Conservation (phyloP, 371 early-diverging fungal species). For the Mucor indicus region DNA sequence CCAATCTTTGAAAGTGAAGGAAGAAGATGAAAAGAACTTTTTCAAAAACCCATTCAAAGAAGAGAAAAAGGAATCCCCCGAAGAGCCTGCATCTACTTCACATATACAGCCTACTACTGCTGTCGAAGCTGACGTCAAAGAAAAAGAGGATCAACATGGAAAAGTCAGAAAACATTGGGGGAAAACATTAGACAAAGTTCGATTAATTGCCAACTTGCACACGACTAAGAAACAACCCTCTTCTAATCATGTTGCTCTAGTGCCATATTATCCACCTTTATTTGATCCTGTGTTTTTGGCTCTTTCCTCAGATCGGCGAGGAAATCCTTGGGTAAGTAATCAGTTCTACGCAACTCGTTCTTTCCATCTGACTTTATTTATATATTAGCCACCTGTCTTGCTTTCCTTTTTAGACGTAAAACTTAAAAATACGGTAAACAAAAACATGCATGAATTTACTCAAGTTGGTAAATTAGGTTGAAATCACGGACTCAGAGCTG, state of each 20-base stretch:
- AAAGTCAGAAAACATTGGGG: constrained; percentile 36
- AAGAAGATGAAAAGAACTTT: constrained; percentile 1
- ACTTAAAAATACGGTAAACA: no score
- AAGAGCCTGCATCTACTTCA: background rate
- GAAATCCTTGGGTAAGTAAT: constrained; percentile 32
- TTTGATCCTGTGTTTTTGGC: constrained; percentile 45
- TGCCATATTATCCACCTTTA: constrained; percentile 38
- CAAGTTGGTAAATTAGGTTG: constrained; percentile 33
- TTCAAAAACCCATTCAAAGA: constrained; percentile 6
- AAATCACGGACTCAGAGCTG: constrained; percentile 54
- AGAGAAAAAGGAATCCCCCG: background rate
- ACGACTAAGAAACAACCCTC: background rate
- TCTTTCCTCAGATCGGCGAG: constrained; percentile 31
- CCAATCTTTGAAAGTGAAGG: background rate
- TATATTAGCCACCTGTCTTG: constrained; percentile 43
- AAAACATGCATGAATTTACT: no score
- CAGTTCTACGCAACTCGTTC: background rate
- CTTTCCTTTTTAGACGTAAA: constrained; percentile 39
- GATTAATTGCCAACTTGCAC: constrained; percentile 38
- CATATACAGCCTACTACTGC: background rate
- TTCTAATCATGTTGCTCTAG: constrained; percentile 9
- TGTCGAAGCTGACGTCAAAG: background rate
- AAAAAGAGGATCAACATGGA: background rate
- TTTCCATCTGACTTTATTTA: background rate
- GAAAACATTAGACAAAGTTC: constrained; percentile 43